Evolutionary conservation across 768 basidiomycete genomes (phyloP), one percentile per base, ranked within the genome.

Genomic region (Pseudohyphozyma bogoriensis): DNA sequence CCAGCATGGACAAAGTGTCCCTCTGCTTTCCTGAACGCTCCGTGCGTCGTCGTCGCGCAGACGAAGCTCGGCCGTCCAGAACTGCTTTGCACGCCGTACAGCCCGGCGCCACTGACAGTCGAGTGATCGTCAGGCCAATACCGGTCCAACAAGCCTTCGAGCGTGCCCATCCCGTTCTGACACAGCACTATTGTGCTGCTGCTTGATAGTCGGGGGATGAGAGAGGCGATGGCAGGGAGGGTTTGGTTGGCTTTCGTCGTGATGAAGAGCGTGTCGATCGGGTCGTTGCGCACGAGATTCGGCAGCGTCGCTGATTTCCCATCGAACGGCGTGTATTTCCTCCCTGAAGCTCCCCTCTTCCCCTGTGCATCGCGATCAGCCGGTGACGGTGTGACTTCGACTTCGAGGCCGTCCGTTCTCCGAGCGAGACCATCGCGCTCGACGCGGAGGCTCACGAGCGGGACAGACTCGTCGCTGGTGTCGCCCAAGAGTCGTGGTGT

Each of bases 91-190:
- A n/a, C n/a, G 36, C 77, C 35, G 32, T 22, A 32, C 37, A 12
- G 50, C n/a, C 36, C 2, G 13, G 29, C 37, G 40, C 16, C 18
- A 9, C 39, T 47, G 36, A 15, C 28, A 32, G 55, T 57, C n/a
- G 51, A 24, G 2, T 40, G 42, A 40, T 64, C 55, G 72, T 90
- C 85, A 24, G 79, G 83, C 72, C 90, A 97, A 45, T 89, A 68
- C 9, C 79, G 68, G 9, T 75, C 69, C 22, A 88, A 72, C 51
- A 95, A 78, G 61, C 82, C 76, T 58, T 97, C 92, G 73, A 89
- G 87, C 12, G 92, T 76, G 15, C 90, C 93, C 83, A 95, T 87
- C 29, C 93, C 93, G 71, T 93, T 93, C 70, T 93, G 88, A 55
- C 96, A 74, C n/a, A 99, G 80, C 3, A 93, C 87, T 65, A 97